Conservation (phyloP, 1,139 yeast species). For the Geotrichum europaeum region DNA sequence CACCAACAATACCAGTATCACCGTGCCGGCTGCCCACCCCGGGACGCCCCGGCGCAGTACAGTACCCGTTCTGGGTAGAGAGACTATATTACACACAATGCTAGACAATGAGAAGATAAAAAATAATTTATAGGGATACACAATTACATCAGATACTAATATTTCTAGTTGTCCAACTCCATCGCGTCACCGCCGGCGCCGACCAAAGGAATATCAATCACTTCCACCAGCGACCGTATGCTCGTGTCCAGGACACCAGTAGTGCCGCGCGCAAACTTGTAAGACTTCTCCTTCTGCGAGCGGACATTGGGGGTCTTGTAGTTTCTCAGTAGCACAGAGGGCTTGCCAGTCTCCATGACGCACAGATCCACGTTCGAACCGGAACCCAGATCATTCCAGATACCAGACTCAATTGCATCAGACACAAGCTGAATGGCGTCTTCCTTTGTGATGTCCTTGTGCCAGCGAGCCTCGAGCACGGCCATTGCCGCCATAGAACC, state of each 20-base stretch:
- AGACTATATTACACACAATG: not conserved
- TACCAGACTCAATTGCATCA: conserved; percentile 94
- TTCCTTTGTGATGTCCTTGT: conserved; percentile 66
- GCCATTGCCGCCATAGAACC: conserved; percentile 99
- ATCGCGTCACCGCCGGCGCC: conserved; percentile 44
- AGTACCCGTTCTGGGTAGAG: not conserved
- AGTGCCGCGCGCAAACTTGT: conserved; percentile 85
- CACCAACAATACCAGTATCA: not conserved
- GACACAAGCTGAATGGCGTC: conserved; percentile 88
- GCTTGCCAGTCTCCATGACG: conserved; percentile 86
- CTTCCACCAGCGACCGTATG: conserved; percentile 59
- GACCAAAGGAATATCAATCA: conserved; percentile 52
- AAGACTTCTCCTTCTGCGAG: conserved; percentile 70
- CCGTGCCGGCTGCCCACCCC: not conserved
- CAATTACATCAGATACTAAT: not conserved
- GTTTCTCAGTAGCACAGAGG: conserved; percentile 74
- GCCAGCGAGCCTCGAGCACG: conserved; percentile 84
- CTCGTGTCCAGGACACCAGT: conserved; percentile 71
- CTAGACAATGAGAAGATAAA: not conserved
- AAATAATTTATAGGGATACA: not conserved
- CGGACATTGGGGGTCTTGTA: conserved; percentile 88
- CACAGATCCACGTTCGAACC: conserved; percentile 97
- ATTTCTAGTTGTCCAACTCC: conserved; percentile 63
- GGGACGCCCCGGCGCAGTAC: not conserved
- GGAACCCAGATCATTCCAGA: conserved; percentile 97